Percentiles rank a stretch among this genome's conserved stretches.
These are phyloP conservation scores for Magnolia officinalis DNA, from an alignment of 164 flowering plant genomes.

Conservation along the genomic window DNA sequence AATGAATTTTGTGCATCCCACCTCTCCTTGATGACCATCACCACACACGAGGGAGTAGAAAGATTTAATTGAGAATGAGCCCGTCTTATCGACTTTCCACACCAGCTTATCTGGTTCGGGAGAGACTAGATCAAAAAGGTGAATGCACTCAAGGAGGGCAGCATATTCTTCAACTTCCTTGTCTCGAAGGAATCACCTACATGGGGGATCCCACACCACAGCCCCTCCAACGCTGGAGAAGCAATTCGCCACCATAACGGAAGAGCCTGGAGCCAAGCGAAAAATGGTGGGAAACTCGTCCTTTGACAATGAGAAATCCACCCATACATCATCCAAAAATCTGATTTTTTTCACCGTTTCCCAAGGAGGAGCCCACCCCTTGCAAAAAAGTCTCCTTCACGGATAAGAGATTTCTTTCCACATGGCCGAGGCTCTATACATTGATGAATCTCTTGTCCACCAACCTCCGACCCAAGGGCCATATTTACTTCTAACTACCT, in stretches of 20 bases:
- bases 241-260: not conserved
- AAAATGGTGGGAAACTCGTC: not conserved
- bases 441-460: not conserved
- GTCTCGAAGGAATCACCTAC: not conserved
- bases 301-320: not conserved
- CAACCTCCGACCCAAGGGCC: not conserved
- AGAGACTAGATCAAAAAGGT: not conserved
- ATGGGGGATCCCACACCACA: not conserved
- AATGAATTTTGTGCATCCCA: not conserved
- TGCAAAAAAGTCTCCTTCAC: not conserved
- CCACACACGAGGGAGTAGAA: not conserved
- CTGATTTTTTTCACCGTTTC: not conserved
- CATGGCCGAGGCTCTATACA: not conserved
- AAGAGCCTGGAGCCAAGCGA: not conserved
- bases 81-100: not conserved
- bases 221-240: not conserved
- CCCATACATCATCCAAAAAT: not conserved
- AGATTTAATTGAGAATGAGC: not conserved
- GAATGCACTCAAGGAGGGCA: too few species aligned
- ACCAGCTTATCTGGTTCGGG: not conserved
- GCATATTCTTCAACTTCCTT: not conserved
- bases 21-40: not conserved
- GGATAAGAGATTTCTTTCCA: not conserved
- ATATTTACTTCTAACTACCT: not conserved
- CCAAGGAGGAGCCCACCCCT: not conserved